These are phyloP conservation scores for Acacia melanoxylon DNA, from an alignment of 306 rosid genomes.

Conservation along the genomic window DNA sequence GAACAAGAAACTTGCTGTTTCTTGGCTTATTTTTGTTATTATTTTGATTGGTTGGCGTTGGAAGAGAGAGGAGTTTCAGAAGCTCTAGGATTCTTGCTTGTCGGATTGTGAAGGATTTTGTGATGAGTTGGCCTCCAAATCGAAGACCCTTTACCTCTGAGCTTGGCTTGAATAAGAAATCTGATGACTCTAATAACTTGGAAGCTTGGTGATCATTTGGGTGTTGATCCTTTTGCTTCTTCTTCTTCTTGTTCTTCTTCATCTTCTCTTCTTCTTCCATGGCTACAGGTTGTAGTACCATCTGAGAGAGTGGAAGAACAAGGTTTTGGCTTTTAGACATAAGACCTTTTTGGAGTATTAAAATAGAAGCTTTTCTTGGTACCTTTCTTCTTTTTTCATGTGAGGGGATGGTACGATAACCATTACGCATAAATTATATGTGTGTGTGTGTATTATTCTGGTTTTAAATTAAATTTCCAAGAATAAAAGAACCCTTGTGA, in stretches of 20 bases:
- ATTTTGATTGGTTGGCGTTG: conserved; percentile 44
- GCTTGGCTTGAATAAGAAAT: conserved; percentile 83
- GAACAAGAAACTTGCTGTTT: conserved; percentile 27
- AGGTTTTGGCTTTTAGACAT: not conserved
- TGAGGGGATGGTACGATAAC: not conserved
- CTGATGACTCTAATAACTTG: conserved; percentile 48
- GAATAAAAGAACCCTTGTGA: not conserved
- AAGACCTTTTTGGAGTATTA: not conserved
- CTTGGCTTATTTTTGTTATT: conserved; percentile 20
- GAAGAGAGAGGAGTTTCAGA: conserved; percentile 70
- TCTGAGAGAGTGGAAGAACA: not conserved
- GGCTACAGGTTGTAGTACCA: not conserved
- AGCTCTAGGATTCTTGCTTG: conserved; percentile 74
- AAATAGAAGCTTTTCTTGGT: not conserved
- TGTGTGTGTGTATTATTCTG: no score
- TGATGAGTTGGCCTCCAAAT: conserved; percentile 94
- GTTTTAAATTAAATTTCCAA: not conserved
- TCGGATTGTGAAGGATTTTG: conserved; percentile 87
- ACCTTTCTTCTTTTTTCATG: not conserved
- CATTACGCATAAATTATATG: not conserved
- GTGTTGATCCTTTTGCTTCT: conserved; percentile 57
- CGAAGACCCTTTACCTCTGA: conserved; percentile 89
- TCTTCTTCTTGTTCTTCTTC: conserved; percentile 80
- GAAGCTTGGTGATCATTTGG: conserved; percentile 48
- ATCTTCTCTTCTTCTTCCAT: conserved; percentile 72